Evolutionary conservation across 257 asterid species (phyloP).

Genomic region (Rubia yunnanensis): DNA sequence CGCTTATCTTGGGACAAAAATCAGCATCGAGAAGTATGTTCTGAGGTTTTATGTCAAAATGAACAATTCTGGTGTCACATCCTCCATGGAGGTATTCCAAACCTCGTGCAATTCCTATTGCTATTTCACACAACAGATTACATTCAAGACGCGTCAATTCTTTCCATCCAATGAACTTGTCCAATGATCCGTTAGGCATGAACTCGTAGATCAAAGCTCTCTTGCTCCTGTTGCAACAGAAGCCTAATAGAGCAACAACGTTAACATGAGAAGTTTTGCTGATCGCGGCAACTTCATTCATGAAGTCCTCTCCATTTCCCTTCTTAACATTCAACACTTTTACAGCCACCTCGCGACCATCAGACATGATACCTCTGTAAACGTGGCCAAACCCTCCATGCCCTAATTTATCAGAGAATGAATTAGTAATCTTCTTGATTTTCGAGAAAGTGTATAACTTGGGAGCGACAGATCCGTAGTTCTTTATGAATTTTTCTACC

Average conservation of each 20-base stretch:
- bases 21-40: conserved; percentile 60
- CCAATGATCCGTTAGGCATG: conserved; percentile 41
- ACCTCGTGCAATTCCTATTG: conserved; percentile 54
- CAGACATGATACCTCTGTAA: too few relatives aligned
- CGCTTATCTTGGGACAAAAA: conserved; percentile 56
- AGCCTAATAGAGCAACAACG: too few relatives aligned
- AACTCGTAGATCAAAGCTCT: too few relatives aligned
- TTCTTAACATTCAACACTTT: too few relatives aligned
- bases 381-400: too few relatives aligned
- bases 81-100: conserved; percentile 59
- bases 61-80: conserved; percentile 55
- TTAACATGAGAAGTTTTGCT: too few relatives aligned
- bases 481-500: conserved; percentile 30
- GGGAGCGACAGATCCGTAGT: conserved; percentile 37
- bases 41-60: conserved; percentile 73
- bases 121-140: conserved; percentile 35
- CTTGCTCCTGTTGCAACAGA: too few relatives aligned
- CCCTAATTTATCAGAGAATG: too few relatives aligned
- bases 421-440: too few relatives aligned
- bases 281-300: too few relatives aligned
- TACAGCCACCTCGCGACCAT: too few relatives aligned
- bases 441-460: conserved; percentile 18
- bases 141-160: conserved; percentile 25
- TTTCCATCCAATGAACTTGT: conserved; percentile 32
- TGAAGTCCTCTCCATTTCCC: too few relatives aligned